A percentile compares a stretch with the other conserved stretches of the same genome.
These are phyloP conservation scores for Hondaea fermentalgiana DNA, from an alignment of 108 stramenopile species.

Conservation along the genomic window DNA sequence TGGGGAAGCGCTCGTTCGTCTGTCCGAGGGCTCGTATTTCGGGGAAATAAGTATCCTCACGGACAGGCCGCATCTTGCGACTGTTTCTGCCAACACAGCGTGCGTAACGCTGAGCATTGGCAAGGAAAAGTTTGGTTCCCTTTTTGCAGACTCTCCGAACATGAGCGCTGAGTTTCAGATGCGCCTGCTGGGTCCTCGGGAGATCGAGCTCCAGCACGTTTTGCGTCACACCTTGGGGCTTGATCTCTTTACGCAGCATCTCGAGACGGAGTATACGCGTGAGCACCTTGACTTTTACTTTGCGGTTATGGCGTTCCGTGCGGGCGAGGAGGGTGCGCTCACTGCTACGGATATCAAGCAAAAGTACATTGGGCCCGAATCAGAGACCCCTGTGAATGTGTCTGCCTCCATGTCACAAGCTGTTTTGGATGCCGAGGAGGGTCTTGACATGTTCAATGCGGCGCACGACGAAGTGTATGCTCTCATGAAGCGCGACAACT, in stretches of 20 bases:
- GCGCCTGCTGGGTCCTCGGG: background rate
- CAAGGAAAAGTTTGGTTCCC: background rate
- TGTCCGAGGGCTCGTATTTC: background rate
- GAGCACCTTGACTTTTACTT: background rate
- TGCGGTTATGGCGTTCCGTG: background rate
- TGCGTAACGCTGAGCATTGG: background rate
- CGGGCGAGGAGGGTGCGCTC: background rate
- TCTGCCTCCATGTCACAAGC: background rate
- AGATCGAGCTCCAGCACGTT: background rate
- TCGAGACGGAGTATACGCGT: background rate
- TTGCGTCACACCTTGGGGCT: background rate
- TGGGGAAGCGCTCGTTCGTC: background rate
- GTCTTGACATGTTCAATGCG: background rate
- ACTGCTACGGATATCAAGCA: background rate
- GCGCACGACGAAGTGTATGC: background rate
- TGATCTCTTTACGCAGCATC: background rate
- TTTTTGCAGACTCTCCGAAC: background rate
- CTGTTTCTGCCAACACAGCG: background rate
- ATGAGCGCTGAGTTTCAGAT: background rate
- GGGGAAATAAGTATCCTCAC: background rate
- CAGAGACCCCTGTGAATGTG: background rate
- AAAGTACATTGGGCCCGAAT: background rate
- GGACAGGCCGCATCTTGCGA: background rate
- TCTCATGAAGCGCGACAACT: constrained; percentile 22
- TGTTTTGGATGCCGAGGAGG: background rate